These are phyloP conservation scores for Cercospora janseana DNA, from an alignment of 2,329 filamentous ascomycete species.

Conservation along the genomic window DNA sequence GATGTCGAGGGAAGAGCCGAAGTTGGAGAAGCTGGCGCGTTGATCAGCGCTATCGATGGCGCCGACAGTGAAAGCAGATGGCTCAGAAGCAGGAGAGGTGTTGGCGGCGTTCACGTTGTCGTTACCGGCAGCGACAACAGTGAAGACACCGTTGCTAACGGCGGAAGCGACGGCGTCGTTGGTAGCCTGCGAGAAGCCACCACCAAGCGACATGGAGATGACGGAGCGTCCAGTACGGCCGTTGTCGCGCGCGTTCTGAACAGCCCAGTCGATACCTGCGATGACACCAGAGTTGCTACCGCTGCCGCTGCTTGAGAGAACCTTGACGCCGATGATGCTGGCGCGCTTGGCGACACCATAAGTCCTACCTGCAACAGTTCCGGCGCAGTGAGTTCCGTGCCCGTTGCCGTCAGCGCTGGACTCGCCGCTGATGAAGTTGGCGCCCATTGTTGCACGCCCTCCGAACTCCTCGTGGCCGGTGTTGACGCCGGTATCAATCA, in stretches of 20 bases:
- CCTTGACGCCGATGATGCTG: conserved; percentile 52
- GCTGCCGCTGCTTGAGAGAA: conserved; percentile 45
- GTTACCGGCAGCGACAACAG: conserved; percentile 42
- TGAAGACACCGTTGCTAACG: conserved; percentile 41
- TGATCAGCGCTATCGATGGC: conserved; percentile 36
- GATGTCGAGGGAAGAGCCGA: conserved; percentile 41
- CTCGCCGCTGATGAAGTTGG: conserved; percentile 35
- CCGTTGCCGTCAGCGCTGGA: conserved; percentile 52
- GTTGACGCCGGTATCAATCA: conserved; percentile 34
- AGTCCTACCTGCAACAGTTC: conserved; percentile 66
- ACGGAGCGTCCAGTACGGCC: conserved; percentile 64
- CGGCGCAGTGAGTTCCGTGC: conserved; percentile 76
- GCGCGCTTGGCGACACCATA: conserved; percentile 46
- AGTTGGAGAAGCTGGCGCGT: conserved; percentile 44
- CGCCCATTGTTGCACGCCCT: conserved; percentile 35
- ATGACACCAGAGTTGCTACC: conserved; percentile 38
- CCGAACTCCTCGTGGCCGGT: conserved; percentile 37
- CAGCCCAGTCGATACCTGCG: conserved; percentile 30
- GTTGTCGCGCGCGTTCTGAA: conserved; percentile 61
- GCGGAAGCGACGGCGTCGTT: conserved; percentile 42
- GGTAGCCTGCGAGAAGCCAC: conserved; percentile 37
- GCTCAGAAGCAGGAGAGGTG: conserved; percentile 38
- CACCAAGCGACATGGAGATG: conserved; percentile 45
- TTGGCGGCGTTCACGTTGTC: conserved; percentile 32
- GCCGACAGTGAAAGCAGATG: conserved; percentile 38